These are phyloP conservation scores for Chaetomium olivaceum DNA, from an alignment of 2,329 filamentous ascomycete species.

Conservation along the genomic window DNA sequence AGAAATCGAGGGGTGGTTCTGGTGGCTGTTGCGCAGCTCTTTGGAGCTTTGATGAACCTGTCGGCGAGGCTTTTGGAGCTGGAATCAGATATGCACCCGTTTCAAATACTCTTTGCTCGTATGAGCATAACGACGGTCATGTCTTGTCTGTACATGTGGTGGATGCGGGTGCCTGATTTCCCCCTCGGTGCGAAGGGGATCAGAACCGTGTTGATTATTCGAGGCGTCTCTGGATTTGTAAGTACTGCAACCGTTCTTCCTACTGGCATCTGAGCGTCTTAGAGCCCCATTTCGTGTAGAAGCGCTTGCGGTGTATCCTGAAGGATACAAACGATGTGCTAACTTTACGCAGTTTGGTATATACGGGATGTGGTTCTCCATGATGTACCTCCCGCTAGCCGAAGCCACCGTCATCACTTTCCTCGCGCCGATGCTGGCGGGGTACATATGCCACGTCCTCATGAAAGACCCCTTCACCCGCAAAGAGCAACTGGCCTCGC, in stretches of 20 bases:
- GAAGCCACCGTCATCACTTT: slow-evolving; percentile 92
- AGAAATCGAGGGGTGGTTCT: slow-evolving; percentile 71
- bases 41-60: slow-evolving; percentile 84
- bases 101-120: slow-evolving; percentile 79
- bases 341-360: slow-evolving; percentile 59
- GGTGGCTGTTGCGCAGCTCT: slow-evolving; percentile 75
- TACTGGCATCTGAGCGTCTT: background rate
- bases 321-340: slow-evolving; percentile 41
- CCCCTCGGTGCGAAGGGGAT: slow-evolving; percentile 69
- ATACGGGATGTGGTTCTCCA: slow-evolving; percentile 69
- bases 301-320: background rate
- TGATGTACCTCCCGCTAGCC: slow-evolving; percentile 76
- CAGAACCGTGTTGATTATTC: slow-evolving; percentile 64
- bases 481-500: slow-evolving; percentile 72
- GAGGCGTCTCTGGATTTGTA: slow-evolving; percentile 67
- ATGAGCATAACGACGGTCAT: slow-evolving; percentile 72
- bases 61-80: slow-evolving; percentile 74
- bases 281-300: background rate
- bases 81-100: slow-evolving; percentile 73
- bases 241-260: slow-evolving; percentile 5
- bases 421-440: slow-evolving; percentile 74
- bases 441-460: slow-evolving; percentile 76
- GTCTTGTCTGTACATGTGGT: slow-evolving; percentile 73
- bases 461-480: slow-evolving; percentile 75
- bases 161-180: slow-evolving; percentile 64